phyloP scores from a whole-genome alignment of 2,329 filamentous ascomycete species.

The Atkinsonella hypoxylon region DNA sequence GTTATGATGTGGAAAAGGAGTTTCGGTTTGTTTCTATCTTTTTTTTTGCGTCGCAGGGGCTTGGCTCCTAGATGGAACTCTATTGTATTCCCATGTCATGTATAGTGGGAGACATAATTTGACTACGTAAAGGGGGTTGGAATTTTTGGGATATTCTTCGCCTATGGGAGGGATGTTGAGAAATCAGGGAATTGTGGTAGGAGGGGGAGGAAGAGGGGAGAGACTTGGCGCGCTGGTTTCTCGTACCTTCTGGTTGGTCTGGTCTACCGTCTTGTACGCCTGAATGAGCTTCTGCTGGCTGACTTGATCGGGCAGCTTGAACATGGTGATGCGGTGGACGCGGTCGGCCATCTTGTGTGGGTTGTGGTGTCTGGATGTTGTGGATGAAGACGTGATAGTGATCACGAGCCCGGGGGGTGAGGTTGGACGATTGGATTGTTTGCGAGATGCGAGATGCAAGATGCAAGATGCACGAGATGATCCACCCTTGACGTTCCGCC shows the following conservation, averaged over 20 bases:
- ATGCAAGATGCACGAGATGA: no score
- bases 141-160: no score
- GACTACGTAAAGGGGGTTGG: no score
- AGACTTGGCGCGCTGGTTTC: not conserved
- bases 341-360: conserved; percentile 23
- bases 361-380: not conserved
- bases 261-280: conserved; percentile 29
- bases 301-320: conserved; percentile 36
- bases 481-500: no score
- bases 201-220: not conserved
- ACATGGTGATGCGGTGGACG: conserved; percentile 39
- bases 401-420: not conserved
- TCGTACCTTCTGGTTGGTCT: conserved; percentile 30
- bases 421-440: not conserved
- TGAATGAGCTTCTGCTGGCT: conserved; percentile 32
- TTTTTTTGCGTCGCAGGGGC: no score
- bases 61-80: no score
- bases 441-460: not conserved
- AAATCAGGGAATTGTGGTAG: no score
- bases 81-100: no score
- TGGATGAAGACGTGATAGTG: not conserved
- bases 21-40: no score
- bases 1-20: no score
- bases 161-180: no score
- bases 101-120: no score